Percentiles rank a stretch among this genome's conserved stretches.
phyloP scores from a whole-genome alignment of 2,329 filamentous ascomycete species.

The Penicillium sp. region DNA sequence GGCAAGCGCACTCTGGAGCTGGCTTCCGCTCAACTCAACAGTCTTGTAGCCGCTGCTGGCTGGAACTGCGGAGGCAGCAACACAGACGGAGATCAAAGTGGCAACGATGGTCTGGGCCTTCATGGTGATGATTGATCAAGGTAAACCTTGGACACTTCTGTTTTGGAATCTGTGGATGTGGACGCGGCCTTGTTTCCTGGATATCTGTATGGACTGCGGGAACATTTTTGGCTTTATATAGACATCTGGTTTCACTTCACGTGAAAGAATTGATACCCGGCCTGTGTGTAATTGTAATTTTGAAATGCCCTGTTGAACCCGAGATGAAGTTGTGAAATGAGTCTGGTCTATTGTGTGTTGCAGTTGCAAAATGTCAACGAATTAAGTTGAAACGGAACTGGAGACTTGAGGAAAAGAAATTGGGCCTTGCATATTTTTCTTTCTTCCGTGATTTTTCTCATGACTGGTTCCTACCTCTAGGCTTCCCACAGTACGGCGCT shows the following conservation, averaged over 20 bases:
- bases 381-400: neutral
- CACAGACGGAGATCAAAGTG: constrained; percentile 6
- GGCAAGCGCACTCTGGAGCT: constrained; percentile 10
- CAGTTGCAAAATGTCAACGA: neutral
- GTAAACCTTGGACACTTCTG: neutral
- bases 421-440: neutral
- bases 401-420: neutral
- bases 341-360: neutral
- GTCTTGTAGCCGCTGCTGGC: neutral
- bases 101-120: constrained; percentile 9
- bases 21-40: constrained; percentile 3
- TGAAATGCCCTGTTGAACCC: neutral
- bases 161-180: neutral
- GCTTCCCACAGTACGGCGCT: neutral
- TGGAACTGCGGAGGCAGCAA: constrained; percentile 8
- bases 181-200: neutral
- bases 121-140: constrained; percentile 8
- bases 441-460: neutral
- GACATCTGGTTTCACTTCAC: neutral
- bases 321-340: neutral
- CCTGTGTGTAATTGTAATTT: neutral
- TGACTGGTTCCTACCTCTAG: neutral
- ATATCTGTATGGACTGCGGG: neutral
- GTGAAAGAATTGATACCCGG: neutral
- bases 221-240: neutral